phyloP scores from a whole-genome alignment of 2,329 filamentous ascomycete species.

The Paraphoma sp. region DNA sequence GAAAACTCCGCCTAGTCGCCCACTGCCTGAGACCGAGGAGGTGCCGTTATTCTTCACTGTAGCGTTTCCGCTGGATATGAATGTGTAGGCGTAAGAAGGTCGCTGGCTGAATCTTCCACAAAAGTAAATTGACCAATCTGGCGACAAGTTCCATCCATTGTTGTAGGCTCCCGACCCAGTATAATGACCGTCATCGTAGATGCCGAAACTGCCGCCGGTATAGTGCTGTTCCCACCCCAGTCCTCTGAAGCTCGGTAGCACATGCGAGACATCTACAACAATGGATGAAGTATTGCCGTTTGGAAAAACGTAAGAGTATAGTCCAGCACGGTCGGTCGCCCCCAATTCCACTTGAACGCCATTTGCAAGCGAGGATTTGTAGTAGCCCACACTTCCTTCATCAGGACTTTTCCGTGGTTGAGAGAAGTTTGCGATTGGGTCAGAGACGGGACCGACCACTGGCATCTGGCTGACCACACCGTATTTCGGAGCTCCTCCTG shows the following conservation, averaged over 20 bases:
- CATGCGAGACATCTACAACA: constrained; percentile 70
- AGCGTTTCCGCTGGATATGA: constrained; percentile 32
- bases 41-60: constrained; percentile 30
- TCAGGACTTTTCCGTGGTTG: constrained; percentile 60
- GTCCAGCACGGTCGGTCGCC: constrained; percentile 62
- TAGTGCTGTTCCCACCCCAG: constrained; percentile 68
- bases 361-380: constrained; percentile 61
- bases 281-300: constrained; percentile 50
- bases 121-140: constrained; percentile 68
- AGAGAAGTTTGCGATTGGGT: constrained; percentile 65
- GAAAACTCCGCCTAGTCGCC: constrained; percentile 57
- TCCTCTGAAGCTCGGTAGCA: constrained; percentile 66
- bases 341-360: constrained; percentile 65
- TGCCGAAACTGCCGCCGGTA: constrained; percentile 63
- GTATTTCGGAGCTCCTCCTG: constrained; percentile 45
- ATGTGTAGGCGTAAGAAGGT: constrained; percentile 37
- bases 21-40: constrained; percentile 23
- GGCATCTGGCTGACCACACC: constrained; percentile 47
- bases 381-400: constrained; percentile 66
- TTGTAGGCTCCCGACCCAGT: constrained; percentile 68
- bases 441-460: constrained; percentile 36
- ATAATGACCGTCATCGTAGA: constrained; percentile 62
- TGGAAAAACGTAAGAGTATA: constrained; percentile 68
- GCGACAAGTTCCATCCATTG: constrained; percentile 70
- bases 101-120: constrained; percentile 65